These are phyloP conservation scores for Tylopilus sp. DNA, from an alignment of 768 basidiomycete species.

Conservation along the genomic window DNA sequence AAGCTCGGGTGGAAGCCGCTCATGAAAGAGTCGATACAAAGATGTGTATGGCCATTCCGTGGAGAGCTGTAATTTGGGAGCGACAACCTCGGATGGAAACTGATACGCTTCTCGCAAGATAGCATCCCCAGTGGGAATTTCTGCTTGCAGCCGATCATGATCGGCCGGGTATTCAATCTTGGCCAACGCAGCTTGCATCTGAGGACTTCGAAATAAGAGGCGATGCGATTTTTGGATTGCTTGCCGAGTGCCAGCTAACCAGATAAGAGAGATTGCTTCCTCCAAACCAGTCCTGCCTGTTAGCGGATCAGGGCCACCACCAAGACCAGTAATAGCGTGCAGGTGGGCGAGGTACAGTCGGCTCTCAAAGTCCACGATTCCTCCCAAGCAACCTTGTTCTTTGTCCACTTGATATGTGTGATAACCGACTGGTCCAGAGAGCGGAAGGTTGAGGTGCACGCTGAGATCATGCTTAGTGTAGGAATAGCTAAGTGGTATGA, in stretches of 20 bases:
- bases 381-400: neutral
- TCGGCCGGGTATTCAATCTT: no score
- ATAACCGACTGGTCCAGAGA: neutral
- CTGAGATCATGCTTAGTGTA: neutral
- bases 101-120: no score
- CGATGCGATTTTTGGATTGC: no score
- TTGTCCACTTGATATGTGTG: neutral
- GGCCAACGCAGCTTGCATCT: no score
- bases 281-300: neutral
- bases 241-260: neutral
- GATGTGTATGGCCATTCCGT: no score
- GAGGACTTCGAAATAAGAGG: neutral
- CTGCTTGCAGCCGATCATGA: no score
- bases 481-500: neutral
- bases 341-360: neutral
- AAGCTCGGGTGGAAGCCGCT: no score
- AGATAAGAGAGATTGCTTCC: neutral
- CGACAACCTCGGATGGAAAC: no score
- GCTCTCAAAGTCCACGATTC: neutral
- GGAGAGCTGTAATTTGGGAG: no score
- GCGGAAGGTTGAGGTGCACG: neutral
- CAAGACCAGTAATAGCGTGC: neutral
- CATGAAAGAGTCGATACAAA: no score
- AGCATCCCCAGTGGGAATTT: no score
- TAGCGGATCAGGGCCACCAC: neutral